A percentile compares a stretch with the other conserved stretches of the same genome.
These are phyloP conservation scores for Retiboletus flavoniger DNA, from an alignment of 1,284 basidiomycete genomes.

Conservation along the genomic window DNA sequence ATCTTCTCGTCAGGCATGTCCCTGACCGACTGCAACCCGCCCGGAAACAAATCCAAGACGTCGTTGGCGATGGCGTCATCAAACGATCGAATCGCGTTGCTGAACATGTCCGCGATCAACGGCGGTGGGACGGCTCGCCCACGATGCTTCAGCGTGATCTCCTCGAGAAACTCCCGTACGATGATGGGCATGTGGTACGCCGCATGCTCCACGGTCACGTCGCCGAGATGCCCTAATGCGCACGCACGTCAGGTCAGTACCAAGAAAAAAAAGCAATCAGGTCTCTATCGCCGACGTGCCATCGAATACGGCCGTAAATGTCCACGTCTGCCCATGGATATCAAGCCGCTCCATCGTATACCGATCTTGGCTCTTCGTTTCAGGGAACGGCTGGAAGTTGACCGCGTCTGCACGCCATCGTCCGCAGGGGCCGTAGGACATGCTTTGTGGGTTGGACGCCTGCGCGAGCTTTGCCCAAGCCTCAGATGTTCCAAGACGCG, in stretches of 20 bases:
- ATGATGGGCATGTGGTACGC: conserved; percentile 67
- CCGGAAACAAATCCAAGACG: conserved; percentile 58
- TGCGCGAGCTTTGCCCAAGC: conserved; percentile 49
- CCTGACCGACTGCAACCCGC: conserved; percentile 49
- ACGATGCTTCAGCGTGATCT: conserved; percentile 38
- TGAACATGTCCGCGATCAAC: conserved; percentile 53
- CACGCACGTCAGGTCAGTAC: neutral
- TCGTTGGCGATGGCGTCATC: conserved; percentile 67
- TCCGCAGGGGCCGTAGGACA: conserved; percentile 38
- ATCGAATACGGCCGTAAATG: conserved; percentile 67
- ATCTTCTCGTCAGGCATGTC: conserved; percentile 55
- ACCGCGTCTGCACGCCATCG: conserved; percentile 52
- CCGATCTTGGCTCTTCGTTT: conserved; percentile 54
- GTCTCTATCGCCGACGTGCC: conserved; percentile 46
- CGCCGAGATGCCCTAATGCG: conserved; percentile 57
- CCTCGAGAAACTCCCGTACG: conserved; percentile 53
- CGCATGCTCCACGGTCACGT: conserved; percentile 66
- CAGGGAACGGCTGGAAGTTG: conserved; percentile 61
- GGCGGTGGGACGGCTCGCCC: conserved; percentile 41
- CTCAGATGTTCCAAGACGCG: conserved; percentile 45
- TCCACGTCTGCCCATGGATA: conserved; percentile 56
- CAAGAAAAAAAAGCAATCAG: neutral
- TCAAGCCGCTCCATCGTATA: conserved; percentile 58
- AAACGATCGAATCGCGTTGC: conserved; percentile 55
- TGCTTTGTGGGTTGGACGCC: conserved; percentile 50